Evolutionary conservation across 352 stramenopile genomes (phyloP), one percentile per base, ranked within the genome.

Genomic region (Globisporangium carolinianum): DNA sequence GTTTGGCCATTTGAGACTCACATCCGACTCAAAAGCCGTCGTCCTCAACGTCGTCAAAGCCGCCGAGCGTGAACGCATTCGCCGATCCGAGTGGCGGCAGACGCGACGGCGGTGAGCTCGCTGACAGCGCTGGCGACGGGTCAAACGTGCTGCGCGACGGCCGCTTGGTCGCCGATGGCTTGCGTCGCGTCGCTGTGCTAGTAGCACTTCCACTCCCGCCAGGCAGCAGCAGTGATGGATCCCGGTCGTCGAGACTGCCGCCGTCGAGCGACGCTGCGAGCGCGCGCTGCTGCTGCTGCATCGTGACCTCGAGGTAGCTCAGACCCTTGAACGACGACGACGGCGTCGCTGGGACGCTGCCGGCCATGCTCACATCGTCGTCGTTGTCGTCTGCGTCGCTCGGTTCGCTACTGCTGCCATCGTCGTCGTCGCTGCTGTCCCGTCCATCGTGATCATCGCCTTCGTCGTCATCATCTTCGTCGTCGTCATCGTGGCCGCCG

Each of bases 51-150:
- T 86, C 75, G 17, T 83, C 77, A 35, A 87, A 87, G 7, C 72
- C 79, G 2, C 69, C 73, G n/a, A 83, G 72, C n/a, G 63, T 72
- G 58, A 90, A 83, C 45, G 77, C 67, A 45, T 79, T 72, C 4
- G 71, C 68, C 14, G 69, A 63, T 11, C 67, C 67, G n/a, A 90
- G 58, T 1, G 75, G 80, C 10, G 80, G 80, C 53, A 90, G 53
- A 55, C 75, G 72, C 8, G 80, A 90, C 41, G 80, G 77, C 12
- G 80, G 80, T 38, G 80, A 90, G 47, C 80, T 88, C 14, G 71
- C 74, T 3, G 80, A 90, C 9, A 90, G 62, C 52, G 78, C 77
- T 18, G 80, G 80, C 5, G 80, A 90, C 14, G 80, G 78, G 12
- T 76, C 73, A 35, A 90, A 90, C 60, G 67, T 79, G n/a, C 61